Conservation (phyloP, 768 basidiomycete species). For the Pulveroboletus sp. region DNA sequence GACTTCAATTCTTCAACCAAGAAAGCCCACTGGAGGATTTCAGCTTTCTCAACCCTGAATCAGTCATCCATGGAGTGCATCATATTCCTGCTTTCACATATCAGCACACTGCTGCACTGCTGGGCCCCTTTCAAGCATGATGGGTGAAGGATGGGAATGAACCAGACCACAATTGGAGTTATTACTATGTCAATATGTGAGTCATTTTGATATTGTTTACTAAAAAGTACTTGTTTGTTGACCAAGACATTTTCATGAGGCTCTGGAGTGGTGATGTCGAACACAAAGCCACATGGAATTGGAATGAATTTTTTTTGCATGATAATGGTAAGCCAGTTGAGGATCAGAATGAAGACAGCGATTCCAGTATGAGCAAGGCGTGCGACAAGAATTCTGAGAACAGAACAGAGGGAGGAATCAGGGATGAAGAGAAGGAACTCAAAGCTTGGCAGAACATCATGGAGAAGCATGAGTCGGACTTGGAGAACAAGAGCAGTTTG, state of each 20-base stretch:
- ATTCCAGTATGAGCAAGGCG: no score
- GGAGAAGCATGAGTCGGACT: no score
- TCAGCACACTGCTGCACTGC: constrained; percentile 11
- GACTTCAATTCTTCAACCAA: constrained; percentile 26
- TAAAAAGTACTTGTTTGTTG: not conserved
- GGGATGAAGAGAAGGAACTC: no score
- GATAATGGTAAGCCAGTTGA: no score
- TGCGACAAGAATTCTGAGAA: no score
- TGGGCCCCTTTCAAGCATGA: not conserved
- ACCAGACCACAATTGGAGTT: constrained; percentile 26
- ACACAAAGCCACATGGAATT: no score
- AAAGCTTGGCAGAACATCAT: no score
- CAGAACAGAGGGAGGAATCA: no score
- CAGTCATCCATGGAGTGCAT: constrained; percentile 8
- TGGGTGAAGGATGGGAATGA: not conserved
- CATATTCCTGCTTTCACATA: constrained; percentile 19
- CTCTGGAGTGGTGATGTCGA: not conserved
- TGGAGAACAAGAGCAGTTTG: no score
- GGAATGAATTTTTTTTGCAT: no score
- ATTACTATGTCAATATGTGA: constrained; percentile 34
- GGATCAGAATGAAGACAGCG: no score
- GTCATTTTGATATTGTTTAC: constrained; percentile 13
- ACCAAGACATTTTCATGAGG: not conserved
- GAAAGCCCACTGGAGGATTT: constrained; percentile 6
- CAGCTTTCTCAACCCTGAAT: constrained; percentile 14